Evolutionary conservation across 2,329 filamentous ascomycete genomes (phyloP).

Genomic region (Colletotrichum truncatum): DNA sequence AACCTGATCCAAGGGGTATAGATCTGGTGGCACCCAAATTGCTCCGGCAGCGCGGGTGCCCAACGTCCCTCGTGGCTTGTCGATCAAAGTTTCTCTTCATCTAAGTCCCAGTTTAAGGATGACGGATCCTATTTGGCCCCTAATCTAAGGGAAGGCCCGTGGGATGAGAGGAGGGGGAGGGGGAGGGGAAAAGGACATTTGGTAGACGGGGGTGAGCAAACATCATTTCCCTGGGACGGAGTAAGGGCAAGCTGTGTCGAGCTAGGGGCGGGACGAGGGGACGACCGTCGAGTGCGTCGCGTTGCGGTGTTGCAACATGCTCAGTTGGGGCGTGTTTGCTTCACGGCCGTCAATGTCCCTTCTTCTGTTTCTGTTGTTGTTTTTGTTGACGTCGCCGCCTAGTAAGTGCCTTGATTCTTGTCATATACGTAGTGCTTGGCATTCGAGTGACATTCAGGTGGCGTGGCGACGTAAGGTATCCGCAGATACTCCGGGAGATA

Average conservation of each 20-base stretch:
- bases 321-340: slow-evolving; percentile 4
- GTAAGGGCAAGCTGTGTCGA: background rate
- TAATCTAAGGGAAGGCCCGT: slow-evolving; percentile 21
- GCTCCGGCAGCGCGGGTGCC: slow-evolving; percentile 3
- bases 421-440: background rate
- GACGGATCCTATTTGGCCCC: background rate
- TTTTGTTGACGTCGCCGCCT: background rate
- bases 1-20: background rate
- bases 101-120: slow-evolving; percentile 15
- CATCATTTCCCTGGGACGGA: slow-evolving; percentile 25
- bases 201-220: slow-evolving; percentile 22
- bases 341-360: too few species aligned
- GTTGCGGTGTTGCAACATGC: background rate
- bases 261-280: background rate
- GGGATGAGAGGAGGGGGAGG: slow-evolving; percentile 6
- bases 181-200: slow-evolving; percentile 22
- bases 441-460: background rate
- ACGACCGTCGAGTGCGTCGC: background rate
- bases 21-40: slow-evolving; percentile 1
- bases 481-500: background rate
- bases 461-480: background rate
- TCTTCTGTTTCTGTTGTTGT: too few species aligned
- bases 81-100: slow-evolving; percentile 22
- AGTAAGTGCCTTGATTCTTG: background rate
- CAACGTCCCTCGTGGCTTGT: slow-evolving; percentile 20